These are phyloP conservation scores for Persicaria maculosa DNA, from an alignment of 148 eudicot species.

Conservation along the genomic window DNA sequence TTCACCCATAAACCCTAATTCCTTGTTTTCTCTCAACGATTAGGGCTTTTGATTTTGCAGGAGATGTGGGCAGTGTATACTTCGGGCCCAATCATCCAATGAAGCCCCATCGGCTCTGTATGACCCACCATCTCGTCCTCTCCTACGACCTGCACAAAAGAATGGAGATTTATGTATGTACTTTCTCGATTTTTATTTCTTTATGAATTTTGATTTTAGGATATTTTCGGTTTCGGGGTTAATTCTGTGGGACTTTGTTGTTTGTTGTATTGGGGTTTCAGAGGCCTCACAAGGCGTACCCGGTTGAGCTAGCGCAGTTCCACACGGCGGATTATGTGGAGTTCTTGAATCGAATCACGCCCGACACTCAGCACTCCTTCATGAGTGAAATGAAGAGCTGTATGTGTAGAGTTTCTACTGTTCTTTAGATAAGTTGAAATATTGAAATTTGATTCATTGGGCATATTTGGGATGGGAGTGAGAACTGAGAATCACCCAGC, in stretches of 20 bases:
- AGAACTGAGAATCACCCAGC: too few species aligned
- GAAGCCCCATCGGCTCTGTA: conserved; percentile 94
- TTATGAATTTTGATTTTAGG: background rate
- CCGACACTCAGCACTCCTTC: conserved; percentile 59
- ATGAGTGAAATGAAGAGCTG: conserved; percentile 61
- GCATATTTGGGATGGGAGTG: too few species aligned
- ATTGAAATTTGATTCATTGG: background rate
- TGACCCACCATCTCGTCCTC: conserved; percentile 95
- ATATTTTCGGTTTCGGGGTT: conserved; percentile 6
- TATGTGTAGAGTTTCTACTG: conserved; percentile 20
- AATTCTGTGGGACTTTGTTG: background rate
- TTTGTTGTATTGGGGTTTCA: conserved; percentile 21
- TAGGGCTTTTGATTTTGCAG: conserved; percentile 31
- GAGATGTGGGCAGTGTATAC: conserved; percentile 91
- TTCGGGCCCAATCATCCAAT: conserved; percentile 98
- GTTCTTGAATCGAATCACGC: conserved; percentile 83
- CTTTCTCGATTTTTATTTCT: background rate
- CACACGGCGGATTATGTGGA: conserved; percentile 96
- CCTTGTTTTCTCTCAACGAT: background rate
- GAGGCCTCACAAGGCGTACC: conserved; percentile 98
- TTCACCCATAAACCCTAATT: background rate
- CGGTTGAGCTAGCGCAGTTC: conserved; percentile 92
- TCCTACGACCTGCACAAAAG: conserved; percentile 78
- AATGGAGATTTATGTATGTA: conserved; percentile 95
- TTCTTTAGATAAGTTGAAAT: background rate